Percentiles rank a stretch among this genome's conserved stretches.
Conservation (phyloP, 140 eudicot species). For the Erigeron philadelphicus region DNA sequence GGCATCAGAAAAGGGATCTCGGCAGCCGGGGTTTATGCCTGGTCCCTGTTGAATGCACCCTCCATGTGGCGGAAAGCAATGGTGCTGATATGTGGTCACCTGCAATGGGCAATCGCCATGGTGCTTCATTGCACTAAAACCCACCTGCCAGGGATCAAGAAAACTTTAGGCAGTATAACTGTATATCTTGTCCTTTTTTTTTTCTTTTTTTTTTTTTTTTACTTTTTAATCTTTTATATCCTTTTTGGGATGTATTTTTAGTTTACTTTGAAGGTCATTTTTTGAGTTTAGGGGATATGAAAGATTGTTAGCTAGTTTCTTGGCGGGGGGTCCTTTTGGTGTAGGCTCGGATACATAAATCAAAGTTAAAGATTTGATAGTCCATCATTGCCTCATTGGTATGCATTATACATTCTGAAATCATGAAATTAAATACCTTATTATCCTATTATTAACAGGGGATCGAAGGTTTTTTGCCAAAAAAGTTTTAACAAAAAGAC, state of each 20-base stretch:
- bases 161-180: conserved; percentile 6
- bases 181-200: conserved; percentile 29
- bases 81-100: conserved; percentile 91
- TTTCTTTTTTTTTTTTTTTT: not conserved
- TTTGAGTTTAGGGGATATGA: conserved; percentile 11
- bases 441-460: no score
- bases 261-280: not conserved
- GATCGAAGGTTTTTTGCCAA: no score
- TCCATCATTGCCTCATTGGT: not conserved
- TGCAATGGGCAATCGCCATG: conserved; percentile 36
- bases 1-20: conserved; percentile 33
- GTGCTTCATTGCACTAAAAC: conserved; percentile 26
- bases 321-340: conserved; percentile 7
- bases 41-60: conserved; percentile 62
- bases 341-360: conserved; percentile 25
- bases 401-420: no score
- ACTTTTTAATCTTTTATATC: not conserved
- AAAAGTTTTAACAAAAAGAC: no score
- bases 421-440: no score
- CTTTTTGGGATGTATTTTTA: not conserved
- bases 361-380: conserved; percentile 15
- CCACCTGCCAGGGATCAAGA: not conserved
- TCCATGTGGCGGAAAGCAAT: conserved; percentile 55
- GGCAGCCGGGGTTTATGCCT: conserved; percentile 64
- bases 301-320: not conserved